Base-by-base conservation (phyloP, 495 filamentous ascomycete species). In the Hypoxylon crocopeplum region DNA sequence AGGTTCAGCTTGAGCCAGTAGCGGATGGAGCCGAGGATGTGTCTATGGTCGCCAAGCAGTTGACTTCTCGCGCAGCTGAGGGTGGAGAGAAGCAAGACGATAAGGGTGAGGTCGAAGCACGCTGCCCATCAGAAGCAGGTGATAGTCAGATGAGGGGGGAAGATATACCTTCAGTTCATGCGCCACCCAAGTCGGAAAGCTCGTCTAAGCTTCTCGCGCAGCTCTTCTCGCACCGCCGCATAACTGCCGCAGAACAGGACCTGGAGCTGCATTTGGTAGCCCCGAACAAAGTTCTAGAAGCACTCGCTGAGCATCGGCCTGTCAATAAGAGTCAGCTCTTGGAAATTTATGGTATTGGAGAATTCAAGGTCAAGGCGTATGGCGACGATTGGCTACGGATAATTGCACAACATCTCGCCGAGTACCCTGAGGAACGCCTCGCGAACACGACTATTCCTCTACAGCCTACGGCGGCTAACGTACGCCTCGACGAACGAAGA, bases 341-440 rank as follows among this genome's bases (percentile, higher is more conserved):
- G 7, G n/a, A 41, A 10, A 17, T 49, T n/a, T 5, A 40, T 2
- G 53, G 44, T 1, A 20, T 57, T n/a, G 16, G 36, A 10, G 5
- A 32, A 16, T 24, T 16, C 1, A 49, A 41, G 8, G 24, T 24
- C 22, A 12, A 38, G 15, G 25, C 20, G 10, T 57, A 49, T 20
- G 53, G 53, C 13, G 53, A 48, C 13, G 53, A 49, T 11, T 49
- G 53, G 53, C 20, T 57, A 11, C n/a, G 21, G 10, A 33, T 57
- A 3, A 49, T 49, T 25, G 16, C 42, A 10, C 2, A 48, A 13
- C 15, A 34, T 34, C 7, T 41, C 8, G 36, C 45, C 13, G 11
- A 42, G 27, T 11, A 33, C 11, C 16, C 42, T 19, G 27, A 20
- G 3, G 15, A 13, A 17, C 19, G 15, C n/a, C 12, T 25, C 21